Evolutionary conservation across 2,329 filamentous ascomycete species (phyloP).

Genomic region (Aspergillus phoenicis): DNA sequence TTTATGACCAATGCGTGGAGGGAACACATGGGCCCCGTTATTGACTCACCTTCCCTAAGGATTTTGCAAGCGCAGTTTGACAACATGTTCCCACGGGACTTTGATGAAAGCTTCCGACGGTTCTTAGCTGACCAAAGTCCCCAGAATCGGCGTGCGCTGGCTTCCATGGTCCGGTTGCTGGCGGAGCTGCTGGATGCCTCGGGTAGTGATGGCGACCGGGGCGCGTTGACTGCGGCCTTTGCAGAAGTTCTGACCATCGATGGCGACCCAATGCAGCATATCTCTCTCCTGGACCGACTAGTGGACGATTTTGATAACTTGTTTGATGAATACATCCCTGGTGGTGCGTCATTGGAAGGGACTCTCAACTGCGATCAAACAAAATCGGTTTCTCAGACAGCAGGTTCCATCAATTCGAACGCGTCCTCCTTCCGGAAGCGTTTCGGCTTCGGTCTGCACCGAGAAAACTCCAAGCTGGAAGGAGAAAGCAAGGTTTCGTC

Average conservation of each 20-base stretch:
- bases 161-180: constrained; percentile 79
- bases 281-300: constrained; percentile 83
- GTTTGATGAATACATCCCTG: constrained; percentile 68
- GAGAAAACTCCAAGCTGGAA: constrained; percentile 76
- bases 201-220: constrained; percentile 86
- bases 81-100: constrained; percentile 46
- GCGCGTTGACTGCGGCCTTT: constrained; percentile 84
- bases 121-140: constrained; percentile 57
- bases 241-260: constrained; percentile 81
- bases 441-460: constrained; percentile 77
- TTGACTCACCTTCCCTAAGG: constrained; percentile 70
- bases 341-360: constrained; percentile 47
- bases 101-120: constrained; percentile 60
- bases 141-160: constrained; percentile 73
- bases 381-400: constrained; percentile 63
- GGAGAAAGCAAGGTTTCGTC: constrained; percentile 71
- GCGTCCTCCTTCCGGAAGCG: constrained; percentile 81
- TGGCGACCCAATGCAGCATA: constrained; percentile 76
- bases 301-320: constrained; percentile 87
- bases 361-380: constrained; percentile 57
- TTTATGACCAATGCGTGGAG: constrained; percentile 87
- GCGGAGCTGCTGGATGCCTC: constrained; percentile 87
- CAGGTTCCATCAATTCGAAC: constrained; percentile 80
- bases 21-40: constrained; percentile 82
- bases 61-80: constrained; percentile 65